Conservation (phyloP, 257 asterid species). For the Lithospermum erythrorhizon region DNA sequence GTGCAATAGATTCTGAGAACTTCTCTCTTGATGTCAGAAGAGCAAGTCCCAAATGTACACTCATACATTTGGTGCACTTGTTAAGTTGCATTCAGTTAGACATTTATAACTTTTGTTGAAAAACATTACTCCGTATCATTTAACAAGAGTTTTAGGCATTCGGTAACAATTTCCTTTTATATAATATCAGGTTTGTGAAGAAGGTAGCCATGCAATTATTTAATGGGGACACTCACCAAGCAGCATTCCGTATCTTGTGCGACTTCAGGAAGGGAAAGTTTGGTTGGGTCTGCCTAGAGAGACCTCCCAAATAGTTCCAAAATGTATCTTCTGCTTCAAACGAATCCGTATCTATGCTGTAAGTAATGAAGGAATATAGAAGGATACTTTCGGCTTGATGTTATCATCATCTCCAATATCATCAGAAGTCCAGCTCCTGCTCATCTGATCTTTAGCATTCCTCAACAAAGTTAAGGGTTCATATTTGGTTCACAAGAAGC, state of each 20-base stretch:
- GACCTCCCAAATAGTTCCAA: constrained; percentile 47
- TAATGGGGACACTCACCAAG: constrained; percentile 83
- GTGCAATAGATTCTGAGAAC: not conserved
- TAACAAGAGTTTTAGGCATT: not conserved
- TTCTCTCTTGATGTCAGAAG: not conserved
- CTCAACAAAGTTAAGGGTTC: not conserved
- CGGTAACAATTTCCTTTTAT: not conserved
- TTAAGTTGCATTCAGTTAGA: not conserved
- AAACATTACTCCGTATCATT: too few relatives aligned
- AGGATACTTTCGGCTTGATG: too few relatives aligned
- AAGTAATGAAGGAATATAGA: too few relatives aligned
- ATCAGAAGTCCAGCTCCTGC: not conserved
- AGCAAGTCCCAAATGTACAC: not conserved
- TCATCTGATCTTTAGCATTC: not conserved
- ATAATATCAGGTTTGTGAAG: constrained; percentile 60
- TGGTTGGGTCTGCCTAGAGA: constrained; percentile 76
- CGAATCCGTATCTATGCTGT: too few relatives aligned
- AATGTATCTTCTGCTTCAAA: too few relatives aligned
- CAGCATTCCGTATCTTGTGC: constrained; percentile 70
- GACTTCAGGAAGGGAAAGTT: constrained; percentile 89
- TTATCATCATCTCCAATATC: too few relatives aligned
- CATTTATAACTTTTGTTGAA: constrained; percentile 1
- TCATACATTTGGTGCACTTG: not conserved
- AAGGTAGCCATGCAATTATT: constrained; percentile 63
- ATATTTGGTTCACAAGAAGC: too few relatives aligned